Evolutionary conservation across 2,329 filamentous ascomycete genomes (phyloP), one percentile per base, ranked within the genome.

Genomic region (Aspergillus viridinutans): DNA sequence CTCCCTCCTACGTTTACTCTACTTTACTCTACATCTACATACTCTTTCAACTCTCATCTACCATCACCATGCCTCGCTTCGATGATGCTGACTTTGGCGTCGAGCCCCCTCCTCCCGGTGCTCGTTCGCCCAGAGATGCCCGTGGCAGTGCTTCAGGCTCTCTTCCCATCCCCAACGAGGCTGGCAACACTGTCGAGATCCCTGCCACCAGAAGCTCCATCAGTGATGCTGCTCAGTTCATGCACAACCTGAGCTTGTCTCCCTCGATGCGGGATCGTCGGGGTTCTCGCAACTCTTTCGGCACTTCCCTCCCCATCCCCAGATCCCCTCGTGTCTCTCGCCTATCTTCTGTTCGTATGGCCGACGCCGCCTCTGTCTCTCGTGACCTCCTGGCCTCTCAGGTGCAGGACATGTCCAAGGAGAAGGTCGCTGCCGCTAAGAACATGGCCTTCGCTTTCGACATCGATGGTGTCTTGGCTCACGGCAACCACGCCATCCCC

Each of bases 361-460:
- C 74, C 12, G 78, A 84, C 49, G 59, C 54, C 25, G 59, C 83
- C 81, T 62, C 83, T 79, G 60, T 75, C 78, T 53, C 85, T 3
- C 83, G 87, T 32, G 86, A 89, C 51, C 84, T 90, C 59, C 77
- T 90, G 59, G 86, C 85, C 40, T 83, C 85, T 3, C 87, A 90
- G 74, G 79, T 90, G 21, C 88, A 91, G 75, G 84, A 86, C 61
- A 78, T 90, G 62, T 80, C 83, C 64, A 74, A 81, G 56, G 82
- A 86, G 64, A 89, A 88, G 77, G 87, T 89, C 17, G 76, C 76
- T 29, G 81, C 82, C 57, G 88, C 87, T 57, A 90, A 90, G 81
- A 86, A 90, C 77, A 90, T 91, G 87, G 86, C 87, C 6, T 92
- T 92, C 63, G 89, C 87, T 67, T 92, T 92, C 69, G 77, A 79